Conservation (phyloP, 148 eudicot species). For the Persicaria maculosa region DNA sequence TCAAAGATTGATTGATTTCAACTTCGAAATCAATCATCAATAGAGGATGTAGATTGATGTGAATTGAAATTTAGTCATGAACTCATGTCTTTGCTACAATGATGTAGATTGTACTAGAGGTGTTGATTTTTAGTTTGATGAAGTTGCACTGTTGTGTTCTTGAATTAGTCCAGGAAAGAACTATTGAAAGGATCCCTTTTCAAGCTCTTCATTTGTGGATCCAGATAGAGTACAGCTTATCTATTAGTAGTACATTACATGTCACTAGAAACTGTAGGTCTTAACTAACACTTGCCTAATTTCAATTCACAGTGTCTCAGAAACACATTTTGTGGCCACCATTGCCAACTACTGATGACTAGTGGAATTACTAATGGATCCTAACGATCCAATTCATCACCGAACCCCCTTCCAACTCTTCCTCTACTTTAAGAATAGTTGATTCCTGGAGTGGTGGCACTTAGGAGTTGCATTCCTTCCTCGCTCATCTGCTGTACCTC, state of each 20-base stretch:
- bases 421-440: not conserved
- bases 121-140: too few relatives aligned
- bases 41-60: not conserved
- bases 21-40: not conserved
- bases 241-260: slow-evolving; percentile 3
- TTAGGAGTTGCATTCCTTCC: slow-evolving; percentile 8
- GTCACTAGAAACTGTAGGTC: not conserved
- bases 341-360: not conserved
- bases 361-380: not conserved
- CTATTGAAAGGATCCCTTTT: not conserved
- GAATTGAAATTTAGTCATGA: too few relatives aligned
- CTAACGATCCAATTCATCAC: not conserved
- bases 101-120: too few relatives aligned
- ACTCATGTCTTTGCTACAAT: too few relatives aligned
- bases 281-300: not conserved
- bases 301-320: not conserved
- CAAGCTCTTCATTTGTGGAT: not conserved
- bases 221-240: not conserved
- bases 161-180: not conserved
- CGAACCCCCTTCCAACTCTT: not conserved
- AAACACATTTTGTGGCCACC: not conserved
- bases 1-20: not conserved
- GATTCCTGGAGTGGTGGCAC: not conserved
- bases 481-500: slow-evolving; percentile 13
- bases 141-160: too few relatives aligned